Conservation (phyloP, 2,329 filamentous ascomycete species). For the Monilinia vaccinii-corymbosi region DNA sequence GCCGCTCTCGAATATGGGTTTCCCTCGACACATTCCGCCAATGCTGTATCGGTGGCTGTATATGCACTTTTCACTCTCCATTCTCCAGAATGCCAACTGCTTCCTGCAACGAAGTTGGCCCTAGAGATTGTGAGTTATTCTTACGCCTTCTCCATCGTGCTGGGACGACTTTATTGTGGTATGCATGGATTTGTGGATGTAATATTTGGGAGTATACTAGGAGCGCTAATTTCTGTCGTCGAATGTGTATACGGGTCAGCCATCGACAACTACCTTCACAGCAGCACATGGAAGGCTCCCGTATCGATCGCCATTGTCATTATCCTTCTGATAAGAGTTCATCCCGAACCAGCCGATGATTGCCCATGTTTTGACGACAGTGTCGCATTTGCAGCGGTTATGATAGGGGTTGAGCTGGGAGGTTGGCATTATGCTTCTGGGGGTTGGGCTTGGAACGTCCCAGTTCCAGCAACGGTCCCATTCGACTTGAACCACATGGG, state of each 20-base stretch:
- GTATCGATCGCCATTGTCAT: constrained; percentile 56
- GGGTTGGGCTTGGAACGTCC: constrained; percentile 40
- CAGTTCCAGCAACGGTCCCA: constrained; percentile 47
- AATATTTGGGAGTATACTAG: constrained; percentile 67
- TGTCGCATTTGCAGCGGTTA: constrained; percentile 82
- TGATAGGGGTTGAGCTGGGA: constrained; percentile 75
- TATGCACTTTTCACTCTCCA: constrained; percentile 68
- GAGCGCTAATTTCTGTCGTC: constrained; percentile 51
- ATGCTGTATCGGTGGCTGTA: constrained; percentile 87
- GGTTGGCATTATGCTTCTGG: constrained; percentile 62
- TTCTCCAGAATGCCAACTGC: constrained; percentile 52
- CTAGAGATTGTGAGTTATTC: constrained; percentile 68
- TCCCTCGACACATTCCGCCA: constrained; percentile 93
- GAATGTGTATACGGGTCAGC: constrained; percentile 51
- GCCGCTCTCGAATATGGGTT: constrained; percentile 95
- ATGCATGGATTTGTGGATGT: constrained; percentile 98
- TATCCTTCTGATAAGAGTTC: constrained; percentile 71
- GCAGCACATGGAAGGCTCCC: constrained; percentile 55
- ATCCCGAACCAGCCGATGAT: constrained; percentile 92
- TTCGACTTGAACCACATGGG: constrained; percentile 61
- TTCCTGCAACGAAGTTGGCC: constrained; percentile 46
- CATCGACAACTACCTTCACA: constrained; percentile 64
- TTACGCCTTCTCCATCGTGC: constrained; percentile 80
- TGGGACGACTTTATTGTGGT: constrained; percentile 90
- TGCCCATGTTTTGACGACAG: constrained; percentile 97